Base-by-base conservation (phyloP, 345 rosid genomes). In the Aegle marmelos region DNA sequence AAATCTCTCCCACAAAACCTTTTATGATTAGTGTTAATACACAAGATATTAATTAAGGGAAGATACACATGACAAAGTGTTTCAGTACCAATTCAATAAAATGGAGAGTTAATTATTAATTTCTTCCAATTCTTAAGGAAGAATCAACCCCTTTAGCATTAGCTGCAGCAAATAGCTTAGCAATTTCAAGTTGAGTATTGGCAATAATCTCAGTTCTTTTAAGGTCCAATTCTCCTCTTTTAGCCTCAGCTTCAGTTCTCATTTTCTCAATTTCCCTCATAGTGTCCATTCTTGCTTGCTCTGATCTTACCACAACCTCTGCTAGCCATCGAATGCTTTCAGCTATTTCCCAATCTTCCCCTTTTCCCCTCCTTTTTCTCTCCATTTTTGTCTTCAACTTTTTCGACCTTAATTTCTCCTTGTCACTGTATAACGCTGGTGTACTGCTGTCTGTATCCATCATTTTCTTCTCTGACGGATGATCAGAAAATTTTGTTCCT, bases 151-250 rank as follows among this genome's bases (percentile, higher is more conserved):
- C 87, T 83, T 91, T 90, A 5, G 68, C 71, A 6, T 31, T 73
- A 30, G 77, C 85, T 34, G 83, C 93, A 0, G 97, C 94, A 80
- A 93, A 90, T 65, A 95, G 83, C 86, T 82, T 90, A 41, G 99
- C 98, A 75, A 95, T 93, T 85, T 95, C 98, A 69, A 95, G n/a
- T 68, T 95, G 99, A 5, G 99, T 91, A 75, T 82, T 93, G 25
- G 99, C 96, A 61, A 95, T 83, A 74, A 95, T 93, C 87, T 95
- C 94, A 7, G 97, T 92, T 78, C 98, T 89, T 84, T 91, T 95
- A 71, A 95, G 88, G 65, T 95, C 99, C 87, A 92, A 86, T 84
- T 95, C 98, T 11, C 90, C 90, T 81, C 98, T 90, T 78, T 86
- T 93, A 3, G 89, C 87, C 76, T 95, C 98, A 1, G 97, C 96